Conservation (phyloP, 305 asterid genomes). For the Withania somnifera region DNA sequence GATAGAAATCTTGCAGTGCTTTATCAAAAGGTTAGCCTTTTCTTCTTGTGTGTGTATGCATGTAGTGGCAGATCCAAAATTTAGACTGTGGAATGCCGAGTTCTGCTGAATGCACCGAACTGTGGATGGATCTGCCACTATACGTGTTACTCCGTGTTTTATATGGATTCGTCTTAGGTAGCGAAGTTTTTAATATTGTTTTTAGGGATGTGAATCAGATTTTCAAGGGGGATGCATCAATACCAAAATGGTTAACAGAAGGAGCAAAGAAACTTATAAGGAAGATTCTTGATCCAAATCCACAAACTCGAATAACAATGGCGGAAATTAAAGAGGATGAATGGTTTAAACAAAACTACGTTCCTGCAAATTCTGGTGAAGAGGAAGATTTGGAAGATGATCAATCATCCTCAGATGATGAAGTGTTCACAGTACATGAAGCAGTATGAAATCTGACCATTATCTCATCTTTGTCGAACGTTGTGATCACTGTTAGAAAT, state of each 20-base stretch:
- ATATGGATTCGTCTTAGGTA: neutral
- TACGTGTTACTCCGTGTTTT: neutral
- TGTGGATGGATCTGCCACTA: neutral
- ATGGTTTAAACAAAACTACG: conserved; percentile 77
- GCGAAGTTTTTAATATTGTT: neutral
- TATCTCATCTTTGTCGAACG: neutral
- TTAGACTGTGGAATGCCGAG: neutral
- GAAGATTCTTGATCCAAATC: conserved; percentile 89
- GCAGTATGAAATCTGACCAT: conserved; percentile 12
- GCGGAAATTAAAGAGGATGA: conserved; percentile 59
- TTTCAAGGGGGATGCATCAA: conserved; percentile 66
- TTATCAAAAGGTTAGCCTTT: conserved; percentile 65
- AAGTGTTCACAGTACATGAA: conserved; percentile 38
- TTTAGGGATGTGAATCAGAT: conserved; percentile 34
- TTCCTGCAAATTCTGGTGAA: conserved; percentile 43
- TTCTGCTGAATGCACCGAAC: neutral
- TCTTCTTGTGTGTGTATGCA: neutral
- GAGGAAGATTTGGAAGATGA: conserved; percentile 55
- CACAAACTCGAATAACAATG: conserved; percentile 58
- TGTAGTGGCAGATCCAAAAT: neutral
- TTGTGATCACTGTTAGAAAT: neutral
- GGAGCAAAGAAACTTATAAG: conserved; percentile 63
- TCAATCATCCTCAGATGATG: conserved; percentile 33
- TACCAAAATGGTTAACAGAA: conserved; percentile 78
- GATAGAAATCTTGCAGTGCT: conserved; percentile 87